Base-by-base conservation (phyloP, 2,329 filamentous ascomycete genomes). In the Monosporascus sp. region DNA sequence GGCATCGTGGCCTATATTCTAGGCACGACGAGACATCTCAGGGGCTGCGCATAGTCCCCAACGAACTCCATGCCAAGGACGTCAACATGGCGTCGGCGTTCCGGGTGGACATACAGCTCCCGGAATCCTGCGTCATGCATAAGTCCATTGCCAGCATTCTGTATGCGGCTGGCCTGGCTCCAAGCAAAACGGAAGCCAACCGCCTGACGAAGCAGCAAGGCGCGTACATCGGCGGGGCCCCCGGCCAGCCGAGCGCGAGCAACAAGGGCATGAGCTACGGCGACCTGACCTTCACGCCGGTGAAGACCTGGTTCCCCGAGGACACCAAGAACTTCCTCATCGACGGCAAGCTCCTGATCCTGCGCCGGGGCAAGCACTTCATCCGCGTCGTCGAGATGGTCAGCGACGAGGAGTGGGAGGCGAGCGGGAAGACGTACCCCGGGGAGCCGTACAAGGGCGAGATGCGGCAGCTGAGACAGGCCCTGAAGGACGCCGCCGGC, bases 361-460 rank as follows among this genome's bases (percentile, higher is more conserved):
- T 87, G 50, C 80, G 84, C 58, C 82, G 78, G 63, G 83, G 83
- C 59, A 86, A 85, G 71, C 78, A 84, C 68, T 83, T 85, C 57
- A 68, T 87, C 46, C 79, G 82, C 46, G 76, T 86, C 58, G 74
- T 87, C 50, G 74, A 85, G 67, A 73, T 87, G 56, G 72, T 87
- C 31, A 72, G 69, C 56, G 80, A 87, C 62, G 72, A 80, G 47
- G 77, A 77, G 54, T 85, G 79, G 75, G 62, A 68, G 43, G 62
- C 59, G 5, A 76, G 72, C 52, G 81, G 81, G 27, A 53, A 71
- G 56, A 69, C 69, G 18, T 85, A 85, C 65, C 75, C 78, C 1
- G 82, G 82, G 45, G 71, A 82, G 68, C 73, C 77, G 0, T 72
- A 62, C 60, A 79, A 74, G 7, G 81, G 81, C 49, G 58, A 66